Base-by-base conservation (phyloP, 2,329 filamentous ascomycete genomes). In the Cladosporium phlei region DNA sequence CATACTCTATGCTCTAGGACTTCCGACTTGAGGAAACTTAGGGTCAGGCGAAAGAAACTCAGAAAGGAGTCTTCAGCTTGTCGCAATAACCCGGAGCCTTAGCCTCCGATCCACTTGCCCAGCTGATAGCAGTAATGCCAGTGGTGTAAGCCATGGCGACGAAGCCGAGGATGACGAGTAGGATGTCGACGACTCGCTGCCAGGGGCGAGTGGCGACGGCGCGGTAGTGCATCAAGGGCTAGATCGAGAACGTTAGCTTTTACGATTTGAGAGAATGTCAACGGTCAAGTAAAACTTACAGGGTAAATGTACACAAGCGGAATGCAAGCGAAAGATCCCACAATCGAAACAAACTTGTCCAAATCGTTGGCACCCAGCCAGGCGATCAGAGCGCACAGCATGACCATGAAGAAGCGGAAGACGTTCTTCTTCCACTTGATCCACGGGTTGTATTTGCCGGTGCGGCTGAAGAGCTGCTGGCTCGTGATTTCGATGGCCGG, bases 351-450 rank as follows among this genome's bases (percentile, higher is more conserved):
- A 66, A 98, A 98, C 69, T 97, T 97, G 72, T 98, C 93, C 46
- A 98, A 72, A 68, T 97, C 85, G 56, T 88, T 86, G 3, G 93
- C 91, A 52, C 93, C 93, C 34, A 84, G 82, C 88, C 89, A 98
- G 2, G 91, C 91, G 55, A 98, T 85, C 49, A 82, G 69, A 1
- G 90, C 86, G 61, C 93, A 97, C 19, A 93, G 68, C 60, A 87
- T 79, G 40, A 97, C 93, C 52, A 96, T 81, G 62, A 91, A 83
- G 75, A 97, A 98, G 46, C 93, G 85, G 74, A 95, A 98, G 25
- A 85, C 73, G 59, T 98, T 98, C 81, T 98, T 98, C 76, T 97
- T 87, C 93, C 93, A 98, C 73, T 98, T 98, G 74, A 98, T 95
- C 63, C 88, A 93, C 1, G 89, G 90, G 64, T 97, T 96, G 71